Conservation (phyloP, 306 rosid genomes). For the Lathyrus aphaca region DNA sequence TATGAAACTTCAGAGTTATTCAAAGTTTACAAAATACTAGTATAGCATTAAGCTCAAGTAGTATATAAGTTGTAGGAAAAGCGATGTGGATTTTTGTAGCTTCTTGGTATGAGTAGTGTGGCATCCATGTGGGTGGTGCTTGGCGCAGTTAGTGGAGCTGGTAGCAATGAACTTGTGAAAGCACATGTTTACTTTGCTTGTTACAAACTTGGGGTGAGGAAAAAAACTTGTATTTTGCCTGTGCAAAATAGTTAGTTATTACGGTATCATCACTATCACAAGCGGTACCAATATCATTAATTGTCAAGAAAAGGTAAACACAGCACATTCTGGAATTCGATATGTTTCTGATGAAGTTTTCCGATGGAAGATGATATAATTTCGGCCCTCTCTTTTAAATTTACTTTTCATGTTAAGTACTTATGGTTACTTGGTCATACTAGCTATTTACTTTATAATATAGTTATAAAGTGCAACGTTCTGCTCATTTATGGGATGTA, state of each 20-base stretch:
- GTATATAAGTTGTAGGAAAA: slow-evolving; percentile 22
- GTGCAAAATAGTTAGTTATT: slow-evolving; percentile 22
- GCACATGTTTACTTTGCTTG: slow-evolving; percentile 3
- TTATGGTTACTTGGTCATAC: slow-evolving; percentile 28
- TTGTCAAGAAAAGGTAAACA: slow-evolving; percentile 29
- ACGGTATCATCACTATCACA: not conserved
- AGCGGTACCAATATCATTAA: slow-evolving; percentile 1
- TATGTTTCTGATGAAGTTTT: slow-evolving; percentile 28
- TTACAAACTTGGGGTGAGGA: slow-evolving; percentile 16
- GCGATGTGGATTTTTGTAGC: slow-evolving; percentile 4
- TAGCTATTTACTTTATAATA: slow-evolving; percentile 14
- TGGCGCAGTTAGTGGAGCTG: not conserved
- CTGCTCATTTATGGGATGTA: not conserved
- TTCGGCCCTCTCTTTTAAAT: slow-evolving; percentile 27
- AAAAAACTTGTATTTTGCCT: not conserved
- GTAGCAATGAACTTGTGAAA: slow-evolving; percentile 12
- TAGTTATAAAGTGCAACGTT: slow-evolving; percentile 28
- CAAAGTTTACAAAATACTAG: not conserved
- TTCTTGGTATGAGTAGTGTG: not conserved
- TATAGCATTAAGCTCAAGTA: not conserved
- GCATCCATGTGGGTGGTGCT: not conserved
- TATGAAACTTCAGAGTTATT: not conserved
- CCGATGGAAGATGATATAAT: slow-evolving; percentile 1
- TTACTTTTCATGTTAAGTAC: slow-evolving; percentile 19
- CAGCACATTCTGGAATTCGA: slow-evolving; percentile 1